Base-by-base conservation (phyloP, 1,139 yeast species). In the Yamadazyma siamensis region DNA sequence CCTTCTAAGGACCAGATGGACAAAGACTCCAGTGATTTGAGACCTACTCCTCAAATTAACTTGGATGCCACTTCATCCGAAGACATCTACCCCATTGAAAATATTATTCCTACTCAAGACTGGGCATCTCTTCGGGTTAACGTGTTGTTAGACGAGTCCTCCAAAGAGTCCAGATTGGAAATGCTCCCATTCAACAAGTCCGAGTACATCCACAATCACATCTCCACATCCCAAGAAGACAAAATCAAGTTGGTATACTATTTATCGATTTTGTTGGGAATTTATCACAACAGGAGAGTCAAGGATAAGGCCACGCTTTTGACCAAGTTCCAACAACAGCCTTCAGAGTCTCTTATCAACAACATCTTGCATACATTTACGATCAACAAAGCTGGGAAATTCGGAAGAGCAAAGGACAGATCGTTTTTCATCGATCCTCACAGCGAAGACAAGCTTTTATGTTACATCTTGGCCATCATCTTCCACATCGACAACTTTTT, bases 31-130 rank as follows among this genome's bases (percentile, higher is more conserved):
- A 68, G 74, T 18, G 62, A 65, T 21, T 87, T 81, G 36, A 75
- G 96, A 54, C 95, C 95, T 13, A 84, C 89, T 12, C 98, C 98
- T 6, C 59, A 66, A 15, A 85, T 83, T 43, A 68, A 87, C 49
- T 72, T 72, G 26, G 84, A 75, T 29, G 95, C 97, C 13, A 80
- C 86, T 6, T 70, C 72, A 34, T 91, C 82, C 26, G 89, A 82
- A 49, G 94, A 87, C 40, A 72, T 88, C 28, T 91, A 88, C 55
- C 85, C 95, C 23, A 50, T 89, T 28, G 63, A 66, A 36, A 76
- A 70, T 47, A 75, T 91, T 53, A 77, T 91, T 52, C 81, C 94
- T 36, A 64, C 66, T 44, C 65, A 64, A 36, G 95, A 86, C 52
- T 72, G 81, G 63, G 58, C 65, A 15, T 63, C 69, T 40, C 75